Percentiles rank a stretch among this genome's conserved stretches.
These are phyloP conservation scores for Erodium texanum DNA, from an alignment of 441 rosid species.

Conservation along the genomic window DNA sequence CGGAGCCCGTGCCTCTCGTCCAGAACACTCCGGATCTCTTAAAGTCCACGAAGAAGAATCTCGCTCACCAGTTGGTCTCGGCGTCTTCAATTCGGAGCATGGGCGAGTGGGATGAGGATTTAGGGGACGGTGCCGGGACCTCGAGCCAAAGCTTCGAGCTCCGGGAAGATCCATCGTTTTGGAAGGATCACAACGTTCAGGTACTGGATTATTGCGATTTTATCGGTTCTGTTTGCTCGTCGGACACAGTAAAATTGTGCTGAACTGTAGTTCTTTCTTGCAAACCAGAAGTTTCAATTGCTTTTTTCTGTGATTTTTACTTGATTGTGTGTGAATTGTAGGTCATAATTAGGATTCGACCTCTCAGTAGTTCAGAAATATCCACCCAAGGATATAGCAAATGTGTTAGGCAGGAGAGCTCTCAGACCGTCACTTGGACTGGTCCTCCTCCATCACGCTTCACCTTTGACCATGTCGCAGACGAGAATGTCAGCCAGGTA, in stretches of 20 bases:
- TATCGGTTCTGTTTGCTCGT: not conserved
- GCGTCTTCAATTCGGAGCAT: slow-evolving; percentile 30
- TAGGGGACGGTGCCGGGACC: slow-evolving; percentile 19
- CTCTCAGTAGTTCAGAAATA: slow-evolving; percentile 72
- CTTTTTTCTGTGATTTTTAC: not conserved
- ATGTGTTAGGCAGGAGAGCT: slow-evolving; percentile 86
- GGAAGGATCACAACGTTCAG: slow-evolving; percentile 98
- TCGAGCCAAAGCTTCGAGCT: slow-evolving; percentile 57
- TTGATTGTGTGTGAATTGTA: slow-evolving; percentile 15
- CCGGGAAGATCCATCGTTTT: slow-evolving; percentile 80
- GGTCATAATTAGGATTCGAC: slow-evolving; percentile 90
- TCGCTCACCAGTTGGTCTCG: slow-evolving; percentile 20
- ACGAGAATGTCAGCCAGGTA: slow-evolving; percentile 87
- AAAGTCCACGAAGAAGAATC: slow-evolving; percentile 39
- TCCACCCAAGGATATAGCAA: slow-evolving; percentile 66
- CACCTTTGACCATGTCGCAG: slow-evolving; percentile 92
- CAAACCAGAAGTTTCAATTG: not conserved
- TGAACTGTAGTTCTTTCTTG: not conserved
- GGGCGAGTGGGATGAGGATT: slow-evolving; percentile 36
- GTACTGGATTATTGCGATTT: slow-evolving; percentile 22
- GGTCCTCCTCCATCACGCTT: slow-evolving; percentile 90
- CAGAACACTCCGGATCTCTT: slow-evolving; percentile 41
- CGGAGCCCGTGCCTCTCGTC: slow-evolving; percentile 36
- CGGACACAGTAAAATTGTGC: not conserved
- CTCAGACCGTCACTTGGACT: slow-evolving; percentile 78